These are phyloP conservation scores for Pythium brachiatum DNA, from an alignment of 352 stramenopile species.

Conservation along the genomic window DNA sequence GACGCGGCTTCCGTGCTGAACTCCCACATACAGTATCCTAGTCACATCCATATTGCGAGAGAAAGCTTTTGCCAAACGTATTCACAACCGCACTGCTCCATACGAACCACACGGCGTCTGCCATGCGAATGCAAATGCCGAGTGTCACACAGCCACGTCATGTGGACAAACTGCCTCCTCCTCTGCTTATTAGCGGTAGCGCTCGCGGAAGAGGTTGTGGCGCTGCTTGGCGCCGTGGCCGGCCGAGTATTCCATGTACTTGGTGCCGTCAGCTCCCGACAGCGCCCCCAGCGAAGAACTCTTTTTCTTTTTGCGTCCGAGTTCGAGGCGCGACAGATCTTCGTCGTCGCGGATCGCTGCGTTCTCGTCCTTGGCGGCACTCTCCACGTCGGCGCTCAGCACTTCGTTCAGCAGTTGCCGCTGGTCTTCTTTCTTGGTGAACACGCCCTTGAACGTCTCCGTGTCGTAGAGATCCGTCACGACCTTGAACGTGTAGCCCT, in stretches of 20 bases:
- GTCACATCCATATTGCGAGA: no score
- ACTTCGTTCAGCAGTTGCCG: slow-evolving; percentile 76
- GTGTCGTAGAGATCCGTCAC: slow-evolving; percentile 93
- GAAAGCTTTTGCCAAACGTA: no score
- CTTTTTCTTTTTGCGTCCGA: slow-evolving; percentile 82
- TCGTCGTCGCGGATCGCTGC: slow-evolving; percentile 80
- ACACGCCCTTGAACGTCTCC: slow-evolving; percentile 73
- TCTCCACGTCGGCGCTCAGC: slow-evolving; percentile 78
- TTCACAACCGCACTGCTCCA: no score
- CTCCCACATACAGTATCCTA: background rate
- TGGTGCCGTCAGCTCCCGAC: slow-evolving; percentile 71
- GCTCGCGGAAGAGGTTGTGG: slow-evolving; percentile 85
- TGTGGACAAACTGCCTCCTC: background rate
- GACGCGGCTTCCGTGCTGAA: background rate
- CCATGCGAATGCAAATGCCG: background rate
- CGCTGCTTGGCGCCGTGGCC: slow-evolving; percentile 80
- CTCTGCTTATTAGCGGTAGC: slow-evolving; percentile 39
- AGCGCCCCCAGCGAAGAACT: slow-evolving; percentile 66
- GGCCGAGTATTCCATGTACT: slow-evolving; percentile 88
- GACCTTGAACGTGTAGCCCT: slow-evolving; percentile 99
- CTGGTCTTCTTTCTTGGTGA: slow-evolving; percentile 79
- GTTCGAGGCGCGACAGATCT: slow-evolving; percentile 70
- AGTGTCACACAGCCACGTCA: background rate
- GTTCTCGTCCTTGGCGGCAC: slow-evolving; percentile 79
- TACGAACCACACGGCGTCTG: background rate